Evolutionary conservation across 441 rosid species (phyloP), one percentile per base, ranked within the genome.

Genomic region (Mallotus japonicus): DNA sequence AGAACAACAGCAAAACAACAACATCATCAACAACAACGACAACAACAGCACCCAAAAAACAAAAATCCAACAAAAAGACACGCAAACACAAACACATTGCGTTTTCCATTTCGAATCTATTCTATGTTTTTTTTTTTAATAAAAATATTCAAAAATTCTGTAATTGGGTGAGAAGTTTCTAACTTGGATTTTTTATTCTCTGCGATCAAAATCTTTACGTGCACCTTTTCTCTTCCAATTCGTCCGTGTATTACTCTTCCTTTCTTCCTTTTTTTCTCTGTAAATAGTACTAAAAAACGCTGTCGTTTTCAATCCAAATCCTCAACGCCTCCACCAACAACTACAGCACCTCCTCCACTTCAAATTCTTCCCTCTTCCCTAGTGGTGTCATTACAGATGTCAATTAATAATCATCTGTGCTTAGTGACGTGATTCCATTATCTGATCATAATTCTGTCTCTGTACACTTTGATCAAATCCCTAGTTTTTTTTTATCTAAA

Each of bases 291-390:
- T 2, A 20, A 4, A 46, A 46, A 74, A 34, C 71, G 24, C 11
- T 49, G 67, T 67, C 77, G 71, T 59, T 74, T 28, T 54, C 62
- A 46, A 57, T 65, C 58, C 8, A 6, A 65, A 57, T 56, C 65
- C 10, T 14, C 56, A 56, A 12, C 57, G 6, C 24, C 53, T 37
- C 46, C 37, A 34, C 37, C 53, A 1, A 24, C 28, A 24, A 24
- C 40, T 34, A 34, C 40, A 44, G 17, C 57, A 11, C 17, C 53
- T 40, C 47, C 22, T 50, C 40, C 53, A 1, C 19, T 13, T 17
- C 20, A 9, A 40, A 5, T 57, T 37, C 11, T 24, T 69, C 14
- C 20, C 17, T 42, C 37, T 5, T 34, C 40, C 40, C 40, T 34
- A 3, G 40, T 34, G 4, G 40, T 34, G 16, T 34, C 22, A 9